phyloP scores from a whole-genome alignment of 352 stramenopile genomes.

The Phytophthora megakarya region DNA sequence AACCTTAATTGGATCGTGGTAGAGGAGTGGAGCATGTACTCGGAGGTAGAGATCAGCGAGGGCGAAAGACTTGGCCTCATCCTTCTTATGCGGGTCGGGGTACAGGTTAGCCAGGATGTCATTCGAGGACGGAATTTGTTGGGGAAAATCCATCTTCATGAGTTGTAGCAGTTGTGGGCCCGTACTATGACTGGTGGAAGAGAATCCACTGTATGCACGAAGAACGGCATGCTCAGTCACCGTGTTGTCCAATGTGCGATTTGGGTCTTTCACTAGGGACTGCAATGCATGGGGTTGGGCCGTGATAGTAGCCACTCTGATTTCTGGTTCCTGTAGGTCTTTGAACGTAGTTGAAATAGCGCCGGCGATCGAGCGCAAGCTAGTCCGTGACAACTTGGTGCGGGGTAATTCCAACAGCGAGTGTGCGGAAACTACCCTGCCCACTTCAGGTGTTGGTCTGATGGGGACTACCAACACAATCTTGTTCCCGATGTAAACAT shows the following conservation, averaged over 20 bases:
- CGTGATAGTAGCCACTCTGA: background rate
- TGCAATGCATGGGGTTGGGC: background rate
- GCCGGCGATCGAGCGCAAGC: no score
- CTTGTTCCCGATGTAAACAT: background rate
- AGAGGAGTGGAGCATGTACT: background rate
- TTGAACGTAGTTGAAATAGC: no score
- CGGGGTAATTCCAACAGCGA: background rate
- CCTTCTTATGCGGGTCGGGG: background rate
- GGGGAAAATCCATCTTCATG: background rate
- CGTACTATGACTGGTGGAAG: background rate
- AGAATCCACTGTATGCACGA: background rate
- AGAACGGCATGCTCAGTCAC: constrained; percentile 6
- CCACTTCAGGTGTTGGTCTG: background rate
- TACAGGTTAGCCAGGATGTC: background rate
- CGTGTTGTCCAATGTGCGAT: background rate
- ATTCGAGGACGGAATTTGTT: no score
- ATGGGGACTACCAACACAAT: background rate
- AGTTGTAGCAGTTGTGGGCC: background rate
- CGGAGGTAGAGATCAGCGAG: background rate
- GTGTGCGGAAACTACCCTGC: background rate
- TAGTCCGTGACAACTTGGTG: no score
- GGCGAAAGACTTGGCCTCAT: background rate
- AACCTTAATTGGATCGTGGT: constrained; percentile 12
- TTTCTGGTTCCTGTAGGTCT: background rate
- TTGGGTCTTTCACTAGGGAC: background rate